Base-by-base conservation (phyloP, 192 early-diverging fungal genomes). In the Coemansia guatemalensis region DNA sequence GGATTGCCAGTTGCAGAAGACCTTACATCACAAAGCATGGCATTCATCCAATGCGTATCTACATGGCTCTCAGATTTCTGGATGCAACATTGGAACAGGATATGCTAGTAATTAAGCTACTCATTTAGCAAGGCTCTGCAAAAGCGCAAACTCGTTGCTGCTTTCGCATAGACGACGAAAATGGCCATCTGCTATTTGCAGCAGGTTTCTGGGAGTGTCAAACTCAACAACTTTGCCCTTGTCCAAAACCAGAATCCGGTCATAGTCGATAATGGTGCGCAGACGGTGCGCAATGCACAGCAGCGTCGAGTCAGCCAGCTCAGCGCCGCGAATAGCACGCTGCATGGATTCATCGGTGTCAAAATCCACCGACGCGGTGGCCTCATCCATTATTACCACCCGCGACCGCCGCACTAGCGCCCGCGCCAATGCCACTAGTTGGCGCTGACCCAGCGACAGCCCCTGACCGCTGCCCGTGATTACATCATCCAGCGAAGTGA, bases 201-300 rank as follows among this genome's bases (percentile, higher is more conserved):
- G 74, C 48, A 96, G 68, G 6, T 62, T 80, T 47, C 82, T 78
- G 2, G 94, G 94, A 12, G 84, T 83, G 54, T 90, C 95, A 85
- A 85, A 92, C 67, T 97, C 95, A 4, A 82, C 85, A 8, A 96
- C 63, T 24, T 71, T 51, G 1, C 95, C 95, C 12, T 83, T 82
- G 62, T 91, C 89, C 67, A 93, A 48, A 4, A 96, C 93, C 64
- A 94, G 55, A n/a, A 95, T 83, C 21, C 87, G 82, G 67, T 95
- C 92, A 69, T 92, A 94, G 59, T 89, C 90, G 8, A 88, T 88
- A 53, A 95, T 87, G 1, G 93, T 93, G 39, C 87, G 81, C 44
- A 93, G 65, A 35, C 94, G 85, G 69, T 97, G 95, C 2, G 95
- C 95, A 71, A 97, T 93, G 44, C 87, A 88, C 12, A 97, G 72